Conservation (phyloP, 805 yeast species). For the Alloascoidea hylecoeti region DNA sequence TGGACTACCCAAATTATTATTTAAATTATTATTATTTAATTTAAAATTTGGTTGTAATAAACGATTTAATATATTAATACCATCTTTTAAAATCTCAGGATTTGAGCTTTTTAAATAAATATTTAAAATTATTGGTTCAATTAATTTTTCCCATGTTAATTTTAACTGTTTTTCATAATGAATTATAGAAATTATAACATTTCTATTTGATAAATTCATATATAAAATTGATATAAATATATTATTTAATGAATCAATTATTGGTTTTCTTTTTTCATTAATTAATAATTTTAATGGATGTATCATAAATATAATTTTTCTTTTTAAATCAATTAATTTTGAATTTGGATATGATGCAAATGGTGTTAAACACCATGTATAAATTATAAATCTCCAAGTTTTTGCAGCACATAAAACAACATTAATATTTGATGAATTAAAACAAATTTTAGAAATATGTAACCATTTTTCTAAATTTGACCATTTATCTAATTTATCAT, state of each 20-base stretch:
- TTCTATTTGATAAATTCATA: neutral
- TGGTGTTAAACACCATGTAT: neutral
- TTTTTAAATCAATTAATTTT: neutral
- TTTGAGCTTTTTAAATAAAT: neutral
- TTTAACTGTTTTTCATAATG: neutral
- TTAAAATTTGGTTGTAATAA: neutral
- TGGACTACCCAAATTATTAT: no score
- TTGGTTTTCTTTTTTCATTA: neutral
- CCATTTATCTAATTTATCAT: neutral
- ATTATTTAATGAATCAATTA: neutral
- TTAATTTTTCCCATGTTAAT: neutral
- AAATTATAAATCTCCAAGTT: slow-evolving; percentile 1
- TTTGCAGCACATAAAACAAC: neutral
- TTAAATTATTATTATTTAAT: neutral
- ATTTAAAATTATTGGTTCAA: neutral
- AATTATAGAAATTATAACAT: neutral
- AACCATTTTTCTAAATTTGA: neutral
- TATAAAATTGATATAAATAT: neutral
- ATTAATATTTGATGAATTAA: neutral
- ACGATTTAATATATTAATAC: neutral
- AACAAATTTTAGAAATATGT: neutral
- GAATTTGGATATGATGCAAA: neutral
- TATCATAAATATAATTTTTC: neutral
- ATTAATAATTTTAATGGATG: neutral
- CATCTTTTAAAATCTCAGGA: neutral